phyloP scores from a whole-genome alignment of 768 basidiomycete genomes.

The Ramaria rubella region DNA sequence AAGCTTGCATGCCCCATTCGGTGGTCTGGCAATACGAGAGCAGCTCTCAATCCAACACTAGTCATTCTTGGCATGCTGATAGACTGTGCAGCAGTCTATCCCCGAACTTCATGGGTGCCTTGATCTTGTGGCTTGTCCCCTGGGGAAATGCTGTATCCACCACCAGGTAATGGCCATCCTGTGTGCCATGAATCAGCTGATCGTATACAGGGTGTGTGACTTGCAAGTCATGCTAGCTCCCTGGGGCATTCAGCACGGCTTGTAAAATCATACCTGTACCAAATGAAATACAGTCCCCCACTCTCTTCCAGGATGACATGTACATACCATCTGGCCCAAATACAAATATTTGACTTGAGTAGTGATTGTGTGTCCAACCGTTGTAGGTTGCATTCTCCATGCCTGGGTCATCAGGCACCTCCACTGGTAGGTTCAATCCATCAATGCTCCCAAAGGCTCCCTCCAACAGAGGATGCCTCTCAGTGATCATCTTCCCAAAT shows the following conservation, averaged over 20 bases:
- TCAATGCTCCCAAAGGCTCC: slow-evolving; percentile 39
- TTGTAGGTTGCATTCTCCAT: slow-evolving; percentile 44
- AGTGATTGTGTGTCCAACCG: slow-evolving; percentile 38
- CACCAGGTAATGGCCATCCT: slow-evolving; percentile 36
- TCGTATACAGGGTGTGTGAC: slow-evolving; percentile 36
- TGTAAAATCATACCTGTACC: slow-evolving; percentile 33
- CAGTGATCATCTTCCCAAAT: slow-evolving; percentile 26
- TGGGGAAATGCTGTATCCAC: slow-evolving; percentile 42
- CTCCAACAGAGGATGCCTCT: slow-evolving; percentile 24
- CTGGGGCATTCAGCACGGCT: slow-evolving; percentile 33
- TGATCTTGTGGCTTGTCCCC: slow-evolving; percentile 28
- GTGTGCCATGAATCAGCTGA: slow-evolving; percentile 27
- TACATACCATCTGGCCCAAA: slow-evolving; percentile 27
- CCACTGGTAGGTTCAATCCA: slow-evolving; percentile 33
- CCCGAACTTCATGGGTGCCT: slow-evolving; percentile 33
- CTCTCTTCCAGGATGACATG: neutral
- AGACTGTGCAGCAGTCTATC: slow-evolving; percentile 12
- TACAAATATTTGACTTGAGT: slow-evolving; percentile 32
- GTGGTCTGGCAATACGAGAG: slow-evolving; percentile 42
- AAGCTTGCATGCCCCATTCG: slow-evolving; percentile 43
- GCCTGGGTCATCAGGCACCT: slow-evolving; percentile 32
- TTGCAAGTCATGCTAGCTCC: slow-evolving; percentile 44
- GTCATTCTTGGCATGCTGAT: slow-evolving; percentile 17
- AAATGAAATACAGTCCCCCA: neutral
- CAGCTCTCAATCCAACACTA: slow-evolving; percentile 32